A percentile compares a stretch with the other conserved stretches of the same genome.
phyloP scores from a whole-genome alignment of 164 flowering plant genomes.

The Sextonia rubra region DNA sequence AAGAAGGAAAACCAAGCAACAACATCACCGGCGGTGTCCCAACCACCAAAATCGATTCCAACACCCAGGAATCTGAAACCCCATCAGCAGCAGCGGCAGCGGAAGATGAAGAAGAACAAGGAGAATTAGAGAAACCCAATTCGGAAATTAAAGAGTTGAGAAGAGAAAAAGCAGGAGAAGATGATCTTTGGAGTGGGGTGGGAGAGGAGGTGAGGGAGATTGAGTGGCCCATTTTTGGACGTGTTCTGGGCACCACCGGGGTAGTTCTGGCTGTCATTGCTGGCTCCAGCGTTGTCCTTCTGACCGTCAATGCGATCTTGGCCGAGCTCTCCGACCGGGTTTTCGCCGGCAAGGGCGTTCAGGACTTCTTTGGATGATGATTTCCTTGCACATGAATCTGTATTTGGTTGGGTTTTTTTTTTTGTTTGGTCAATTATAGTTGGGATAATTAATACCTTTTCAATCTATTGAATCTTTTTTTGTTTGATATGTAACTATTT shows the following conservation, averaged over 20 bases:
- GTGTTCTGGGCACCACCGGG: constrained; percentile 70
- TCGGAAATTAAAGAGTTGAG: not conserved
- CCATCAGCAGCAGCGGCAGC: not conserved
- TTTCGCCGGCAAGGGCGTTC: constrained; percentile 73
- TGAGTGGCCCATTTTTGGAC: constrained; percentile 74
- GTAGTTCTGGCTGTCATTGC: constrained; percentile 72
- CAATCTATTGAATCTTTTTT: no score
- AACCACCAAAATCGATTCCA: not conserved
- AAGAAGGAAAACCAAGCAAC: not conserved
- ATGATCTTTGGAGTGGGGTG: constrained; percentile 45
- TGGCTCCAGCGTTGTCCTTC: constrained; percentile 75
- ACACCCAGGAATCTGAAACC: not conserved
- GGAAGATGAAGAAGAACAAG: not conserved
- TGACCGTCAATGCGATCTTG: constrained; percentile 74
- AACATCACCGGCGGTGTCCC: not conserved
- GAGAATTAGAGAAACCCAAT: not conserved
- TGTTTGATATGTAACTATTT: no score
- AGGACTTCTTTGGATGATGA: constrained; percentile 49
- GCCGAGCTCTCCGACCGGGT: constrained; percentile 73
- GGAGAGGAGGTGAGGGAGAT: constrained; percentile 64
- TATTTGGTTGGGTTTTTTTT: no score
- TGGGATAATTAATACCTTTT: no score
- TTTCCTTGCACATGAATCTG: no score
- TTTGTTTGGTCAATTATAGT: no score
- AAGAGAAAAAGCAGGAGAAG: constrained; percentile 26